Conservation (phyloP, 139 green algal genomes). For the Ettlia oleoabundans region DNA sequence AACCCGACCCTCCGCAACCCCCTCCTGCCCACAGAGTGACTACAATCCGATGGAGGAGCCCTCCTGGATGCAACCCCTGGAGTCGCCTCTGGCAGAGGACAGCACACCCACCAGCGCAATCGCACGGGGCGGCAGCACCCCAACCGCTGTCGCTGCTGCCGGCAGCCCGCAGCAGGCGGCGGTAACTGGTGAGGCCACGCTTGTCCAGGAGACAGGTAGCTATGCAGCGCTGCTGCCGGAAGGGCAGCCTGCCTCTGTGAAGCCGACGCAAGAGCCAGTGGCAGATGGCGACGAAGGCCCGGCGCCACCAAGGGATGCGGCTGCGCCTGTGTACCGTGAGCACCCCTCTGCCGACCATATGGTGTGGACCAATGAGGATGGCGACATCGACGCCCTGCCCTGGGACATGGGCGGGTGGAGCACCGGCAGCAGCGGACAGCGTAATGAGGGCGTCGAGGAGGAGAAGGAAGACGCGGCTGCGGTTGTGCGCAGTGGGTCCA, state of each 20-base stretch:
- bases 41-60: constrained; percentile 80
- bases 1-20: neutral
- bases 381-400: constrained; percentile 40
- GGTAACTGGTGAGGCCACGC: too few species aligned
- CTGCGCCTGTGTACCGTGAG: neutral
- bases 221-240: too few species aligned
- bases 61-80: constrained; percentile 56
- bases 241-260: too few species aligned
- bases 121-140: neutral
- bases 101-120: constrained; percentile 22
- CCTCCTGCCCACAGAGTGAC: constrained; percentile 15
- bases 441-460: neutral
- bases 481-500: too few species aligned
- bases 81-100: constrained; percentile 11
- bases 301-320: neutral
- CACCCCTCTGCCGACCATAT: constrained; percentile 28
- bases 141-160: too few species aligned
- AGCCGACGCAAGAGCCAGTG: too few species aligned
- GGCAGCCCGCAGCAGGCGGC: too few species aligned
- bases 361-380: constrained; percentile 47
- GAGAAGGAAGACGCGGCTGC: too few species aligned
- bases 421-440: constrained; percentile 15
- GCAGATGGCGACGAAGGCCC: neutral
- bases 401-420: constrained; percentile 45
- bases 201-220: too few species aligned